Percentiles rank a stretch among this genome's conserved stretches.
Conservation (phyloP, 129 eudicot genomes). For the sunflower (Helianthus annuus) region HanXRQr2.0-SUNRISE NC_035441.2:140581699-140582198, state of each 20-base stretch:
- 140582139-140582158: too few species aligned
- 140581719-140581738: slow-evolving; percentile 41
- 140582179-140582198: too few species aligned
- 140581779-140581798: slow-evolving; percentile 90
- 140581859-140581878: neutral
- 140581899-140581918: slow-evolving; percentile 8
- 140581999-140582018: slow-evolving; percentile 8
- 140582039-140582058: slow-evolving; percentile 9
- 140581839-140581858: slow-evolving; percentile 65
- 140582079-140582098: neutral
- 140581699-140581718: slow-evolving; percentile 3
- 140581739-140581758: slow-evolving; percentile 28
- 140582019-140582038: neutral
- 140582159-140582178: too few species aligned
- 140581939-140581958: neutral
- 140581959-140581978: neutral
- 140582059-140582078: neutral
- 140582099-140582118: neutral
- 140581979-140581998: neutral
- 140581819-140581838: slow-evolving; percentile 97
- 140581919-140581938: slow-evolving; percentile 22
- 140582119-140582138: too few species aligned
- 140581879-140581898: slow-evolving; percentile 20
- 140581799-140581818: slow-evolving; percentile 96
- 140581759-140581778: slow-evolving; percentile 84